These are phyloP conservation scores for Aspergillus nanangensis DNA, from an alignment of 495 filamentous ascomycete species.

Conservation along the genomic window DNA sequence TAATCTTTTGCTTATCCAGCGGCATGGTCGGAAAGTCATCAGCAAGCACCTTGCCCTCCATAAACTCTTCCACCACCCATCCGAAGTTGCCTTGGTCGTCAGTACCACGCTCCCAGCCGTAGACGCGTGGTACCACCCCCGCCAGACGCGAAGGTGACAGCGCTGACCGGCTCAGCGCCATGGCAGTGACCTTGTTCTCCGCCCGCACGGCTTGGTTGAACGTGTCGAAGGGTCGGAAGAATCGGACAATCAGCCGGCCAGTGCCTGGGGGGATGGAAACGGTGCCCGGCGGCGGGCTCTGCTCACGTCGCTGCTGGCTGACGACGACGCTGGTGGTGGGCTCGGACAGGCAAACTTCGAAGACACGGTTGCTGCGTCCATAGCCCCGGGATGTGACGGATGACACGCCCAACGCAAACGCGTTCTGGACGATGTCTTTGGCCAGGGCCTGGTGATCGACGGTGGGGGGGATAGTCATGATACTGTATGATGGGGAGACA, in stretches of 20 bases:
- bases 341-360: background rate
- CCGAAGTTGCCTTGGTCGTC: background rate
- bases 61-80: conserved; percentile 1
- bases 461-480: background rate
- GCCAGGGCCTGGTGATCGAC: background rate
- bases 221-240: background rate
- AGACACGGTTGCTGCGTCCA: background rate
- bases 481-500: background rate
- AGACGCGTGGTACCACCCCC: background rate
- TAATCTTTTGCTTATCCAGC: background rate
- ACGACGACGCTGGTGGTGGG: background rate
- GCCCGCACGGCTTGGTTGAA: background rate
- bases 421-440: background rate
- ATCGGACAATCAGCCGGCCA: background rate
- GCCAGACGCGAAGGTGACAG: background rate
- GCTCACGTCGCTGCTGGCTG: background rate
- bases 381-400: background rate
- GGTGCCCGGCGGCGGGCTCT: background rate
- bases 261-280: background rate
- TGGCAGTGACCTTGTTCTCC: conserved; percentile 1
- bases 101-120: background rate
- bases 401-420: background rate
- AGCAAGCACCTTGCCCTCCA: background rate
- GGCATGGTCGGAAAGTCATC: background rate
- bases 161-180: background rate